Conservation (phyloP, 768 basidiomycete genomes). For the Rhodotorula babjevae region DNA sequence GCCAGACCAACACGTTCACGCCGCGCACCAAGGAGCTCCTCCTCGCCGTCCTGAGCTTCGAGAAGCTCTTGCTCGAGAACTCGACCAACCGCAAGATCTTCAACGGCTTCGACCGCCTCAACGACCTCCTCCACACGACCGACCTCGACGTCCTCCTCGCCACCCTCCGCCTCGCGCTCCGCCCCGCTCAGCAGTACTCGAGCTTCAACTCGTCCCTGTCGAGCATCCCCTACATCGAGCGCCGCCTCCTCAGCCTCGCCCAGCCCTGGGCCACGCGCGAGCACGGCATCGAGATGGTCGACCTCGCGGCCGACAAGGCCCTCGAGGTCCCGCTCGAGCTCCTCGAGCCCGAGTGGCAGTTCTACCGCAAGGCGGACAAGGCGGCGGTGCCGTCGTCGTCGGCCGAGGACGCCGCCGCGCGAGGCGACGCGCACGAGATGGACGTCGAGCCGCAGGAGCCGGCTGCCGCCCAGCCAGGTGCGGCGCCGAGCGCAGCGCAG, state of each 20-base stretch:
- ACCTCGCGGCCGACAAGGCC: constrained; percentile 56
- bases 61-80: constrained; percentile 86
- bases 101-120: constrained; percentile 89
- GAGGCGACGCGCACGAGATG: constrained; percentile 21
- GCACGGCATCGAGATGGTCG: constrained; percentile 67
- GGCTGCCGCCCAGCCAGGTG: not conserved
- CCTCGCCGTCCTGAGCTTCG: constrained; percentile 78
- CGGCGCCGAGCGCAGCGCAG: constrained; percentile 7
- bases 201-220: constrained; percentile 77
- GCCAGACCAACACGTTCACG: constrained; percentile 74
- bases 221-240: constrained; percentile 60
- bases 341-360: constrained; percentile 43
- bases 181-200: constrained; percentile 92
- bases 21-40: constrained; percentile 67
- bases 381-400: not conserved
- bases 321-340: constrained; percentile 41
- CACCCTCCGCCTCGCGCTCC: constrained; percentile 75
- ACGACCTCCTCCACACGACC: constrained; percentile 76
- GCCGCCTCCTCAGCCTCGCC: constrained; percentile 73
- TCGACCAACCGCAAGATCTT: constrained; percentile 97
- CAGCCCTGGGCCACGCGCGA: constrained; percentile 77
- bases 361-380: constrained; percentile 40
- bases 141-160: constrained; percentile 83
- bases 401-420: too few relatives aligned
- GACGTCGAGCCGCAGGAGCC: constrained; percentile 23